Percentiles rank a stretch among this genome's conserved stretches.
Conservation (phyloP, 106 monocot genomes). For the Acanthochlamys bracteata region DNA sequence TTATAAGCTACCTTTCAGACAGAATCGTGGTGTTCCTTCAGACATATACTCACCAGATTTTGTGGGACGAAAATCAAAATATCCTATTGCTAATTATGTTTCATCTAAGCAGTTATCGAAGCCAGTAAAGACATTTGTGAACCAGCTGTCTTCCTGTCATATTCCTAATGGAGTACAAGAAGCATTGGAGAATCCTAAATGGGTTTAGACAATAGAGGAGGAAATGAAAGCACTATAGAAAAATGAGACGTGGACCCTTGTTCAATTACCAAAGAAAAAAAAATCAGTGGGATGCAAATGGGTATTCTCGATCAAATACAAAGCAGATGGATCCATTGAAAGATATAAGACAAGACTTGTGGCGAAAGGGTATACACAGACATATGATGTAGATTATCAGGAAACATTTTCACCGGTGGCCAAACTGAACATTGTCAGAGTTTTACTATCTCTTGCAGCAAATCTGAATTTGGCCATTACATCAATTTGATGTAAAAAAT, state of each 20-base stretch:
- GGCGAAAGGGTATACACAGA: slow-evolving; percentile 2
- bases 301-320: not conserved
- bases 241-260: slow-evolving; percentile 5
- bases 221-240: slow-evolving; percentile 6
- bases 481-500: slow-evolving; percentile 18
- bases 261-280: not conserved
- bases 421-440: slow-evolving; percentile 3
- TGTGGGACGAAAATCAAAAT: not conserved
- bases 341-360: slow-evolving; percentile 12
- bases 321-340: not conserved
- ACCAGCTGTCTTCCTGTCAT: not conserved
- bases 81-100: not conserved
- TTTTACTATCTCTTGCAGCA: slow-evolving; percentile 8
- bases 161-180: not conserved
- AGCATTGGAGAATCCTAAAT: slow-evolving; percentile 2
- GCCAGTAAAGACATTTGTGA: not conserved
- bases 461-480: slow-evolving; percentile 3
- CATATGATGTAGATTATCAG: slow-evolving; percentile 6
- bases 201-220: not conserved
- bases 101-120: not conserved
- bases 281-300: not conserved
- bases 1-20: not conserved
- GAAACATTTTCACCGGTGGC: slow-evolving; percentile 10
- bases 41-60: too few species aligned
- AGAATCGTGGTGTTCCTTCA: not conserved